A percentile compares a stretch with the other conserved stretches of the same genome.
Evolutionary conservation across 1,139 yeast species (phyloP).

Genomic region (Blastobotrys elegans): DNA sequence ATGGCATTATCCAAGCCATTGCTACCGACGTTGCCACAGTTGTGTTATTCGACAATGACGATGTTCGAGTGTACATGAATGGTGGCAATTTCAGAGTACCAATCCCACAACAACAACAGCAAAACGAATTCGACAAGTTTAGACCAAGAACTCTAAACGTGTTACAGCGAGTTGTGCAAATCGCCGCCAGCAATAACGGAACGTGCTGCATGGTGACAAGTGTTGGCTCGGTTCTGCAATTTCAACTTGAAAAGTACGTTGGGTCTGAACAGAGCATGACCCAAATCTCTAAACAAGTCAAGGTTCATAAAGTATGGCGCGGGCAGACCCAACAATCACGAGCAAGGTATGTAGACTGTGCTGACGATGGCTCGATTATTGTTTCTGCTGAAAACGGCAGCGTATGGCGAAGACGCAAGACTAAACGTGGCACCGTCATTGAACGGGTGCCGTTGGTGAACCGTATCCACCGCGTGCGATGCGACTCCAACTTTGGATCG

Average conservation of each 20-base stretch:
- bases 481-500: constrained; percentile 63
- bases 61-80: constrained; percentile 58
- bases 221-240: constrained; percentile 32
- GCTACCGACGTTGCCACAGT: constrained; percentile 73
- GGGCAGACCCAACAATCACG: constrained; percentile 29
- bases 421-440: constrained; percentile 33
- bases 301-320: constrained; percentile 10
- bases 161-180: constrained; percentile 18
- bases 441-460: constrained; percentile 50
- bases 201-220: constrained; percentile 30
- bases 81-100: constrained; percentile 50
- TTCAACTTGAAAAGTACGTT: constrained; percentile 20
- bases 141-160: constrained; percentile 12
- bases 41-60: constrained; percentile 54
- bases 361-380: constrained; percentile 64
- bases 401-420: constrained; percentile 40
- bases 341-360: constrained; percentile 58
- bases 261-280: constrained; percentile 3
- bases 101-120: background rate
- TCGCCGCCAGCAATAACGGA: constrained; percentile 25
- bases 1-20: constrained; percentile 47
- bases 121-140: constrained; percentile 20
- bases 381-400: constrained; percentile 66
- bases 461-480: constrained; percentile 52
- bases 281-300: constrained; percentile 12